Evolutionary conservation across 2,329 filamentous ascomycete species (phyloP), one percentile per base, ranked within the genome.

Genomic region (Cercospora nicotianae): DNA sequence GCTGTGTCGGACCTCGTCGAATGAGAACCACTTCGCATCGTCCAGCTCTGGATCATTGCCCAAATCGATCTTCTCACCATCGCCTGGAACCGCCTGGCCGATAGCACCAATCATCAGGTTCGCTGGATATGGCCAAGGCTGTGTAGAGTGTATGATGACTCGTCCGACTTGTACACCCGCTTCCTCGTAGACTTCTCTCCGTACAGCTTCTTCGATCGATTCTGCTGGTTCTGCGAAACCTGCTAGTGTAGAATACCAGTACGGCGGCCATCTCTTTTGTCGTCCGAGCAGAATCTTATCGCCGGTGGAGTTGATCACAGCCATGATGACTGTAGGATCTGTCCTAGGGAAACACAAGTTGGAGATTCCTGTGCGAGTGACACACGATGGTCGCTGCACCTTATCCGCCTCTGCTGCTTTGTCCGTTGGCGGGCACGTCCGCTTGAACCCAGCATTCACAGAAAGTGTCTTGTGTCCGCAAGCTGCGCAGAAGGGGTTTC

Each of bases 241-340:
- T 0, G 83, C 83, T 86, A 99, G 87, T 0, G 94, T 96, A 74
- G 89, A 92, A 83, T 94, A 97, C 92, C 91, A 97, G 78, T 91
- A 78, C 1, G 87, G 84, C 0, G 95, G 95, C 86, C 90, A 99
- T 63, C 92, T 87, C 80, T 91, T 91, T 76, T 92, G 89, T 13
- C 95, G 89, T 42, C 95, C 95, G 0, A 99, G 89, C 7, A 99
- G 87, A 45, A 97, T 82, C 69, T 88, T 87, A 72, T 89, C 86
- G 60, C 91, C 91, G 73, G 96, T 92, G 61, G 89, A 85, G 63
- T 91, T 96, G 33, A 98, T 87, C 10, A 97, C 90, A 0, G 94
- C 94, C 81, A 96, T 94, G 81, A 99, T 99, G 78, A 98, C 93
- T 30, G 93, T 96, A 0, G 94, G 93, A 75, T 97, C 94, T 1